Evolutionary conservation across 257 asterid species (phyloP), one percentile per base, ranked within the genome.

Genomic region (Pogostemon cablin): DNA sequence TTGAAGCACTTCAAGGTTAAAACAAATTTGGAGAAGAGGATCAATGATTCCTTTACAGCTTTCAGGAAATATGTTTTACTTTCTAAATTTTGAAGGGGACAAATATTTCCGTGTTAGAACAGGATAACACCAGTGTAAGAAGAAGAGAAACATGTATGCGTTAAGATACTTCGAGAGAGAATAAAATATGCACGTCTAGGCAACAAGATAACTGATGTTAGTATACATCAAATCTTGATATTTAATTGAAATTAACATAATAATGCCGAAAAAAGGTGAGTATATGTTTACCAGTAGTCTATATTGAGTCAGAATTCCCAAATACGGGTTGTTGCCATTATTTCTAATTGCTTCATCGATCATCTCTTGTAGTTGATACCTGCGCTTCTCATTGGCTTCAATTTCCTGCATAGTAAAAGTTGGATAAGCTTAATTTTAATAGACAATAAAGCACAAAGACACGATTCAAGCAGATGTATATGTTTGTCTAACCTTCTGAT

Each of bases 231-330:
- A 57, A 73, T 58, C 32, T n/a, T 44, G 35, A 56, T 12, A 4
- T 25, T 25, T 25, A 25, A 25, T 25, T 25, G 32, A 25, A 25
- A 25, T 25, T 25, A 25, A 25, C 32, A 25, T 25, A 25, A 25
- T 1, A 25, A 25, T 38, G 65, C 40, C 49, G 62, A 17, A 48
- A 54, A 75, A 60, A 17, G 50, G 60, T 46, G 56, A 49, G 32
- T 65, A 53, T 59, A 32, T 41, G 72, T 53, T 77, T 89, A 93
- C 98, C 97, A 93, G 86, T 71, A 93, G 92, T 73, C 96, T 86
- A 83, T 92, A 92, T 76, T 92, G 98, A 77, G 93, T 90, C 66
- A 90, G 88, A 77, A 93, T 89, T 65, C 95, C 86, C 90, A 93
- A 80, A 78, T 88, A 93, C 64, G 95, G 86, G 77, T 83, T 87